Percentiles rank a stretch among this genome's conserved stretches.
Conservation (phyloP, 1,284 basidiomycete species). For the Golubevia pallescens region DNA sequence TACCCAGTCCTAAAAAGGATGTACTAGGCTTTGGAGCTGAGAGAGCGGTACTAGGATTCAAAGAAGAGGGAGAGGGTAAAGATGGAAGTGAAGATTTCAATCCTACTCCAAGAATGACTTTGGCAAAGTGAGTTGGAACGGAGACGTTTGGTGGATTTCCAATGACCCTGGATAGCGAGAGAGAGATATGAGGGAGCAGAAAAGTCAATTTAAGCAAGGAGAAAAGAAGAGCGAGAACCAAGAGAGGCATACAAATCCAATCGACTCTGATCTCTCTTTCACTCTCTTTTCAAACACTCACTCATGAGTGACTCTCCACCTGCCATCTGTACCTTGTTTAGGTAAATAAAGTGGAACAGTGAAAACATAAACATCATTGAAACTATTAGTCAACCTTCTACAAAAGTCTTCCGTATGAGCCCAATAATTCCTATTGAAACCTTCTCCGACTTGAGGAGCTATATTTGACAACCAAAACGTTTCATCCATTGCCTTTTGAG, state of each 20-base stretch:
- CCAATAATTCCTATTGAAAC: constrained; percentile 98
- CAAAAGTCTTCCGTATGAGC: constrained; percentile 97
- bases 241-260: constrained; percentile 5
- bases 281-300: constrained; percentile 5
- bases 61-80: constrained; percentile 68
- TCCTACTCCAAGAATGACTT: constrained; percentile 78
- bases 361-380: constrained; percentile 94
- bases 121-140: constrained; percentile 98
- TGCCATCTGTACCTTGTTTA: constrained; percentile 80
- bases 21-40: constrained; percentile 1
- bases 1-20: constrained; percentile 21
- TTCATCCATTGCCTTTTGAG: constrained; percentile 91
- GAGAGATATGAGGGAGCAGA: neutral
- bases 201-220: neutral
- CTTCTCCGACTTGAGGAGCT: constrained; percentile 94
- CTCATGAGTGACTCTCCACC: constrained; percentile 84
- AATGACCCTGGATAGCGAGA: constrained; percentile 76
- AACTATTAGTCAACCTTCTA: constrained; percentile 80
- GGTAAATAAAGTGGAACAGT: constrained; percentile 98
- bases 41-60: neutral
- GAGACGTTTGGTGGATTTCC: constrained; percentile 85
- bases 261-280: neutral
- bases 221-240: neutral
- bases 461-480: constrained; percentile 95
- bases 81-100: constrained; percentile 12